Base-by-base conservation (phyloP, 805 yeast species). In the Candida pseudoglaebosa region DNA sequence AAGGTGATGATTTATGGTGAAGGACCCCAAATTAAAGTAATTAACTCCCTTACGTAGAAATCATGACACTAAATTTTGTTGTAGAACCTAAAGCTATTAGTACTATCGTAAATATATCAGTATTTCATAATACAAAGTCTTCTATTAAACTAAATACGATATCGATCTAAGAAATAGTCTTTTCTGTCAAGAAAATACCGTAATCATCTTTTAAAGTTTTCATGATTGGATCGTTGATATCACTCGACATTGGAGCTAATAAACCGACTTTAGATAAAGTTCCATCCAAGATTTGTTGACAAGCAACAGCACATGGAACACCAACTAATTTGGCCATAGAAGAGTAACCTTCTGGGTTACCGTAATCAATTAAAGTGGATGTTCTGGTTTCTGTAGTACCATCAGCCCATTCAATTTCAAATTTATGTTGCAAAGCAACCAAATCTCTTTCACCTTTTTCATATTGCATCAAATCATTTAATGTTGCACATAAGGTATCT, bases 311-410 rank as follows among this genome's bases (percentile, higher is more conserved):
- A 70, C 96, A 91, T 50, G 99, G 99, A 47, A 89, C 91, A 73
- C 99, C 99, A 40, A 93, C 99, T 48, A 87, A 78, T 63, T 91
- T 90, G 50, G 99, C 99, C 99, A 93, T 93, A 24, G 98, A 90
- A 29, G 95, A 84, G 81, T 91, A 93, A 44, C 90, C 88, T 45
- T 77, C 70, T 54, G 84, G 84, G 51, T 77, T 81, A 71, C 99
- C 99, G 67, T 86, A 87, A 66, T 89, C 96, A 26, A 90, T 91
- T 59, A 93, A 73, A 43, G 99, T 93, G 15, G 97, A 85, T 42
- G 98, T 90, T 77, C 98, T 89, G 46, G 83, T 77, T 72, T 93
- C 98, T 40, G 75, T 78, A 49, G 79, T 65, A 51, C 98, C 98
- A 57, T 93, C 93, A 40, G 91, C 89, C 91, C 95, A 87, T 70